Percentiles rank a stretch among this genome's conserved stretches.
These are phyloP conservation scores for Erodium maritimum DNA, from an alignment of 345 rosid species.

Conservation along the genomic window DNA sequence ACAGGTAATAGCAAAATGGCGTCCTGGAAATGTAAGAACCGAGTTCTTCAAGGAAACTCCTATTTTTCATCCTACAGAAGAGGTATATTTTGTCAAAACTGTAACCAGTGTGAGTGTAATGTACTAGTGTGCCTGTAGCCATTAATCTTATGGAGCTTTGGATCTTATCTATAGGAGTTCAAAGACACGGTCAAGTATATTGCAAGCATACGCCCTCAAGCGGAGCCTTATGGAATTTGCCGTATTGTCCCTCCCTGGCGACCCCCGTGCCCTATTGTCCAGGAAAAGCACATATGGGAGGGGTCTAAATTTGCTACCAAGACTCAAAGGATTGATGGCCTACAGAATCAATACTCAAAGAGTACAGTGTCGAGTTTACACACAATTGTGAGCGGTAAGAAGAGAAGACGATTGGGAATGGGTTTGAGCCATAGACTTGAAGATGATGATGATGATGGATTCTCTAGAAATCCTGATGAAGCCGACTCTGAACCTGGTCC, in stretches of 20 bases:
- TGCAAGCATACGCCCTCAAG: constrained; percentile 37
- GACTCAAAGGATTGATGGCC: constrained; percentile 37
- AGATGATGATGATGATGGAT: too few relatives aligned
- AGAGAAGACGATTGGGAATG: constrained; percentile 7
- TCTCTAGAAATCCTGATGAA: constrained; percentile 11
- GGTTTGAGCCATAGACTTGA: constrained; percentile 11
- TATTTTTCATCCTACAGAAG: constrained; percentile 47
- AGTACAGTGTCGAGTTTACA: constrained; percentile 14
- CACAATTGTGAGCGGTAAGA: constrained; percentile 9
- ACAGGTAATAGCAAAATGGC: constrained; percentile 13
- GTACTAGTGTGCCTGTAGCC: neutral
- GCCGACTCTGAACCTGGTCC: constrained; percentile 27
- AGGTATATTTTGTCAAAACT: constrained; percentile 32
- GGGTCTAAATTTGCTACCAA: constrained; percentile 29
- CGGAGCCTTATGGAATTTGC: constrained; percentile 58
- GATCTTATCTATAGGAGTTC: constrained; percentile 45
- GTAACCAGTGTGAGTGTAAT: constrained; percentile 9
- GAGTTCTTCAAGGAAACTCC: constrained; percentile 47
- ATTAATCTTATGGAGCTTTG: neutral
- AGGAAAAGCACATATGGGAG: constrained; percentile 38
- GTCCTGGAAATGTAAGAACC: constrained; percentile 21
- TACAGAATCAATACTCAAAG: constrained; percentile 15
- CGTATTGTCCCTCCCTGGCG: constrained; percentile 77
- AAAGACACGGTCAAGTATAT: constrained; percentile 45
- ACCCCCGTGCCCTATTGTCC: constrained; percentile 41